Base-by-base conservation (phyloP, 2,329 filamentous ascomycete genomes). In the Venturia carpophila region DNA sequence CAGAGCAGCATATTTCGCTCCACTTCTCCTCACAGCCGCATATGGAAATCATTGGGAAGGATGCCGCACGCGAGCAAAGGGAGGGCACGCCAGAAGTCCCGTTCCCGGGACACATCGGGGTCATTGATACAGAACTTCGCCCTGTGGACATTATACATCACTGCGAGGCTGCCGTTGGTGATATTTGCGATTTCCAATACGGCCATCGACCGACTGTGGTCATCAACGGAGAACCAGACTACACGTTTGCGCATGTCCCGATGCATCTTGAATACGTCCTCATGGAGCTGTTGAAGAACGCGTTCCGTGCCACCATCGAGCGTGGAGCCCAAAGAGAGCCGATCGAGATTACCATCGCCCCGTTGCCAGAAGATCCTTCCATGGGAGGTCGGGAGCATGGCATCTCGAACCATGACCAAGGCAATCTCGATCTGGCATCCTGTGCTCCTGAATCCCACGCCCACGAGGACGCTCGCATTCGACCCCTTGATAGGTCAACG, bases 261-360 rank as follows among this genome's bases (percentile, higher is more conserved):
- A 94, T 96, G 74, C 94, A 99, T 75, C 83, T 99, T 30, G 93
- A 97, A 76, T 99, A 99, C 75, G 97, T 99, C 69, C 85, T 97
- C 68, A 99, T 93, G 0, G 94, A 99, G 76, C 83, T 99, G 1
- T 83, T 99, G 66, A 99, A 99, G 77, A 99, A 99, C 73, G 91
- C 92, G 0, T 99, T 97, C 79, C 86, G 94, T 55, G 93, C 94
- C 4, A 95, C 91, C 0, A 87, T 97, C 11, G 94, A 99, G 76
- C 87, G 84, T 66, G 86, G 87, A n/a, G 87, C 85, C 71, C 88
- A 89, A 69, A 82, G 84, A 52, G 89, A 96, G 69, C 91, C 93
- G 1, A 83, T 99, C 49, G 90, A 96, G 69, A 87, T 97, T 67
- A 99, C 94, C 17, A 94, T 99, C 67, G 93, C 93, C 0, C 90